Evolutionary conservation across 2,329 filamentous ascomycete species (phyloP), one percentile per base, ranked within the genome.

Genomic region (Diaporthe longicolla): DNA sequence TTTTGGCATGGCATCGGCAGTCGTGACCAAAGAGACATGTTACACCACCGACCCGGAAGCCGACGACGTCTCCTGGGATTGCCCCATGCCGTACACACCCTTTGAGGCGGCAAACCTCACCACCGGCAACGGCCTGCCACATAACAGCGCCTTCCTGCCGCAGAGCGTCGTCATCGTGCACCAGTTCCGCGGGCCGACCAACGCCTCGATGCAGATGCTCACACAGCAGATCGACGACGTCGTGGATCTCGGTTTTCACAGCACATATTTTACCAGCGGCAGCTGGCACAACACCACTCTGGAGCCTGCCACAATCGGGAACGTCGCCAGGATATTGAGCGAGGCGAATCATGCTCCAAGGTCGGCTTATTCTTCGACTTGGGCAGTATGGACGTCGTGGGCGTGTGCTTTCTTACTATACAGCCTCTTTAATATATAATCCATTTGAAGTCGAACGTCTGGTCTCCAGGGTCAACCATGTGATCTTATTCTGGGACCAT

Each of bases 181-280:
- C 70, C 71, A 77, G 70, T 76, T 77, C 55, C 75, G 71, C 35
- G 75, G 74, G n/a, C 65, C 75, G 15, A 61, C 76, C 24, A 65
- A 63, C n/a, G 75, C 75, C n/a, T 72, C 59, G 17, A 21, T 65
- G 15, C 48, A 70, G 55, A 76, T 66, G 58, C 72, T 77, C 26
- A 52, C 43, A 40, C 54, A 73, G 40, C 76, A 77, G 73, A 75
- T 77, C 32, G 57, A 69, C 3, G 61, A 69, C 40, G 70, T 74
- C 3, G 75, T 75, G 17, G 43, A 35, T 9, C 69, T 74, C 3
- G 76, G 76, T 3, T 26, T 77, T 24, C 76, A 77, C 65, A 77
- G 76, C 65, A 75, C 74, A 21, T 77, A 76, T 43, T 77, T 77
- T 48, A 77, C 76, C 15, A 77, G 76, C 50, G 78, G 77, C 61